These are phyloP conservation scores for Nemania sp. DNA, from an alignment of 2,329 filamentous ascomycete genomes.

Conservation along the genomic window DNA sequence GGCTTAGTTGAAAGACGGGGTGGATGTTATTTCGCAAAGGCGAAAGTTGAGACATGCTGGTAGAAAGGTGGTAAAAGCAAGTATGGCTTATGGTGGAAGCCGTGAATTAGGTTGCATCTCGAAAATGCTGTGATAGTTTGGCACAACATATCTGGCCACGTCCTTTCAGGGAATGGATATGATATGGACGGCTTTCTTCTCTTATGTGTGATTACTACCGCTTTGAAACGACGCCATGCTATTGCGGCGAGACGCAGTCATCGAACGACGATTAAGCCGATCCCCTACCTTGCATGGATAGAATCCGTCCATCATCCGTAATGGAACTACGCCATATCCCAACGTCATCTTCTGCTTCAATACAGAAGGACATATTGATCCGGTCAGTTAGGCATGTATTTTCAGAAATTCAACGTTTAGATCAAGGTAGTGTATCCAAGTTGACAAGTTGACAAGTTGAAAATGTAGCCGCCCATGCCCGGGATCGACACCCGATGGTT, in stretches of 20 bases:
- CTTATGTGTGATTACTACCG: background rate
- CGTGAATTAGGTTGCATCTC: background rate
- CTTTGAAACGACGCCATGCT: background rate
- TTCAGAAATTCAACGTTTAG: background rate
- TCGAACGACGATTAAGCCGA: background rate
- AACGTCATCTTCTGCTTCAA: background rate
- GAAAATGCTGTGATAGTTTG: background rate
- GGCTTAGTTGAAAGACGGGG: background rate
- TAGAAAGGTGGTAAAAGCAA: background rate
- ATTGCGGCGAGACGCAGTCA: background rate
- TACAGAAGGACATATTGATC: background rate
- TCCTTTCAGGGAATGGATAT: background rate
- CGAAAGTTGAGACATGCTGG: background rate
- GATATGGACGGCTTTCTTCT: background rate
- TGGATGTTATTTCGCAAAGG: background rate
- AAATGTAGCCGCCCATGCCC: background rate
- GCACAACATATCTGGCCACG: background rate
- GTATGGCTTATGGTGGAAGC: background rate
- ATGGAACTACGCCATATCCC: background rate
- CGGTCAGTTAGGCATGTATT: no score
- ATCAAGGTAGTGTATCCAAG: background rate
- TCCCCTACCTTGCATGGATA: background rate
- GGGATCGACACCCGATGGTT: background rate
- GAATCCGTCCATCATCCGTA: background rate
- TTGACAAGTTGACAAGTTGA: no score